Evolutionary conservation across 495 filamentous ascomycete species (phyloP), one percentile per base, ranked within the genome.

Genomic region (Friedmanniomyces endolithicus): DNA sequence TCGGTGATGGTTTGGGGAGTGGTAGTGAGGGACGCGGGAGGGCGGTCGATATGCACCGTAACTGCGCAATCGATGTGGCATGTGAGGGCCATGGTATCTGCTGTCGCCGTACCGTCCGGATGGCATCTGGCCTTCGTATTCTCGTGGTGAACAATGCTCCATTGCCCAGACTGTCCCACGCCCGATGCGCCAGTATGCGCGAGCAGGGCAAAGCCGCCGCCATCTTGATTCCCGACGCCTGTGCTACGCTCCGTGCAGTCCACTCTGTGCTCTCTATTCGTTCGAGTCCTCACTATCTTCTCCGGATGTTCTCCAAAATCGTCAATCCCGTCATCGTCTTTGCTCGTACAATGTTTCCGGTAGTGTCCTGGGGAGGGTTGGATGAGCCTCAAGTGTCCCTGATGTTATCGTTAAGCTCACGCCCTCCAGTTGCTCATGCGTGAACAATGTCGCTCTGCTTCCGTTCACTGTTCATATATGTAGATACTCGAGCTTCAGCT

Each of bases 131-230:
- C 41, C 3, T 31, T 44, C 41, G 41, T 51, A 59, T 61, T 67
- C 63, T 69, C 31, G 55, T 63, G 1, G 65, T 63, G 48, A 67
- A 66, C 11, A 66, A 60, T 57, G 65, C 63, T 50, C 67, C 67
- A 49, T 66, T 66, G 3, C 67, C 65, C 25, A 59, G 44, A 48
- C 65, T 61, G 35, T 65, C 60, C 65, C 65, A 69, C 34, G 65
- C 65, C 49, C 59, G 58, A 37, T 51, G 59, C 39, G 55, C 55
- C 55, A 63, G 17, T 23, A 52, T 34, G 20, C 57, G 47, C 37
- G 61, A 61, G 59, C 56, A 64, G 52, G 56, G 62, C 59, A 63
- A 60, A 23, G 55, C 48, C 39, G 17, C 44, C 4, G 24, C 44
- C 44, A 23, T 47, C 44, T 23, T 47, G 6, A 11, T 8, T 45